Conservation (phyloP, 75 land plant genomes). For the Selaginella moellendorffii region DNA sequence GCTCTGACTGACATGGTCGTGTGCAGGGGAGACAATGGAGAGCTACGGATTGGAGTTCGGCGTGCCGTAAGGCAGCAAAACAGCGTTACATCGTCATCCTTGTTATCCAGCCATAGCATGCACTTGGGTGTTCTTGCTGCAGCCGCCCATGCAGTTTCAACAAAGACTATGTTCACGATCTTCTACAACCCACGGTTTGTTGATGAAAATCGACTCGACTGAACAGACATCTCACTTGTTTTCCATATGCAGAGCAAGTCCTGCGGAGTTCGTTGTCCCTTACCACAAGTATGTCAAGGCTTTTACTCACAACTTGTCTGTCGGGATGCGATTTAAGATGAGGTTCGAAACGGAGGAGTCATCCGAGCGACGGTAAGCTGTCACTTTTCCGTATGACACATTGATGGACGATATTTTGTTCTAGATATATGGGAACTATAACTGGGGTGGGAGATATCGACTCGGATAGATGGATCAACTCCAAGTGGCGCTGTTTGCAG, state of each 20-base stretch:
- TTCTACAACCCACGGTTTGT: constrained; percentile 74
- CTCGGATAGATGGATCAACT: not conserved
- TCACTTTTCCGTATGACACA: not conserved
- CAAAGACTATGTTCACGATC: constrained; percentile 59
- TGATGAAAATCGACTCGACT: too few species aligned
- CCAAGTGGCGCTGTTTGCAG: constrained; percentile 2
- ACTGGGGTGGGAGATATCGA: constrained; percentile 4
- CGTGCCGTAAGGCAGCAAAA: constrained; percentile 53
- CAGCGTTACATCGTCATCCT: constrained; percentile 57
- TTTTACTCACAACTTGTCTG: constrained; percentile 30
- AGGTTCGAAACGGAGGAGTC: constrained; percentile 78
- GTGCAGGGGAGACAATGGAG: constrained; percentile 76
- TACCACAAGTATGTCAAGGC: constrained; percentile 55
- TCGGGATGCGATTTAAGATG: constrained; percentile 81
- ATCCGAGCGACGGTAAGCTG: constrained; percentile 55
- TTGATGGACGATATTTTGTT: not conserved
- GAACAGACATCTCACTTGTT: too few species aligned
- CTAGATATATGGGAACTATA: constrained; percentile 3
- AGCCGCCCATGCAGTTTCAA: constrained; percentile 64
- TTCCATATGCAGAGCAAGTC: constrained; percentile 41
- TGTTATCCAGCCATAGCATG: constrained; percentile 78
- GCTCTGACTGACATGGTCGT: not conserved
- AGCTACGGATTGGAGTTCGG: constrained; percentile 70
- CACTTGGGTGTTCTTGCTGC: constrained; percentile 83
- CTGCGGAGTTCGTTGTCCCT: constrained; percentile 48